Base-by-base conservation (phyloP, 345 rosid genomes). In the Nasturtium officinale region DNA sequence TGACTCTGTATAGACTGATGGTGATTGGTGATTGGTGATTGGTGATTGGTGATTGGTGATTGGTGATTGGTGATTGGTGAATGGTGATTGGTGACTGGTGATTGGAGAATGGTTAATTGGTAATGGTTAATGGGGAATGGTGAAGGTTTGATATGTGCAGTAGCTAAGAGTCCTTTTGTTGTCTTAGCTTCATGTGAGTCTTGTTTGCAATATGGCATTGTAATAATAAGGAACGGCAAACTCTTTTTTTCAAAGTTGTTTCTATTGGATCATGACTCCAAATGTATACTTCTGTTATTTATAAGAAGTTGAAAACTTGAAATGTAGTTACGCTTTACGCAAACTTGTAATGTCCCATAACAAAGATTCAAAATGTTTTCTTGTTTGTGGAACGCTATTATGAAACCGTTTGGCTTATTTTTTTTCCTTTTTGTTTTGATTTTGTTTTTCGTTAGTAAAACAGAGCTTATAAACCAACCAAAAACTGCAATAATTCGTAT, bases 1-100 rank as follows among this genome's bases (percentile, higher is more conserved):
- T 63, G 58, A 69, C 52, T 60, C 25, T 62, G 79, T 76, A 76
- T 56, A 76, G 71, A 76, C 55, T 67, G 75, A 61, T 67, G 72
- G 23, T 29, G 63, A 45, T 3, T 45, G 57, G 15, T 23, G 77
- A 52, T 12, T 0, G 59, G 21, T 23, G 33, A 8, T n/a, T 58
- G 61, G 48, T 53, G 71, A 65, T 23, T 51, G 66, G 67, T 45
- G 25, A 23, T n/a, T 67, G 72, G 23, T 29, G 63, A 45, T 3
- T 45, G 57, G 15, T 23, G 77, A 52, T 12, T 0, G 59, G 21
- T 23, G 33, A 8, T n/a, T 58, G 61, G 48, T 53, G 71, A 65
- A 23, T 51, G 66, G 67, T 45, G 25, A 23, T n/a, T 67, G 72
- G 23, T 29, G 63, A 45, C 2, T 45, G 57, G 15, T 23, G 77